phyloP scores from a whole-genome alignment of 176 grass and related monocot genomes.

The Calamus simplicifolius region DNA sequence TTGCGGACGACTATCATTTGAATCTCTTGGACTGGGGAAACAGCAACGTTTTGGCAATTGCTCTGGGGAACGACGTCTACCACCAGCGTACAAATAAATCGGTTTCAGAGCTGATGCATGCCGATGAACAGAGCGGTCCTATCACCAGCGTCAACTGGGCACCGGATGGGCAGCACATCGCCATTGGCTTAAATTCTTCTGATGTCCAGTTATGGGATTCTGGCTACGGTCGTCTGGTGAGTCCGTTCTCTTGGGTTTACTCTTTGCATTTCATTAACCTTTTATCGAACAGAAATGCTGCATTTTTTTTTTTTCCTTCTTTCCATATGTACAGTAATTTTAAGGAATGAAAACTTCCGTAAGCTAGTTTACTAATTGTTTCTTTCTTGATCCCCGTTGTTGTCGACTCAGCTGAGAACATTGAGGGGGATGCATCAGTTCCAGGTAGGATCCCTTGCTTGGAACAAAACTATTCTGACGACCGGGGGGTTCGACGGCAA shows the following conservation, averaged over 20 bases:
- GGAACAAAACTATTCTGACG: conserved; percentile 56
- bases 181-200: conserved; percentile 48
- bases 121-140: conserved; percentile 39
- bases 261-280: conserved; percentile 1
- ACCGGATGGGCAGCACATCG: conserved; percentile 38
- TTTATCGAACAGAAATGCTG: too few species aligned
- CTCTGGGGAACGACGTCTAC: conserved; percentile 47
- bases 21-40: conserved; percentile 56
- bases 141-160: conserved; percentile 56
- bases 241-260: conserved; percentile 8
- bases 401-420: conserved; percentile 32
- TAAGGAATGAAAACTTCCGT: too few species aligned
- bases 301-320: too few species aligned
- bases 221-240: conserved; percentile 31
- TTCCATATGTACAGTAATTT: too few species aligned
- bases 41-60: conserved; percentile 42
- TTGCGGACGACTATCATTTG: conserved; percentile 54
- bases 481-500: conserved; percentile 49
- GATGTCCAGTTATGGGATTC: conserved; percentile 51
- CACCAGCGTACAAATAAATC: conserved; percentile 27
- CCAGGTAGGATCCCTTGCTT: conserved; percentile 45
- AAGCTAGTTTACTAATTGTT: too few species aligned
- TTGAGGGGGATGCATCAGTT: conserved; percentile 42
- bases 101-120: conserved; percentile 37
- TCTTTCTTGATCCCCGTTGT: too few species aligned